Evolutionary conservation across 2,329 filamentous ascomycete species (phyloP).

Genomic region (Dactylonectria macrodidyma): DNA sequence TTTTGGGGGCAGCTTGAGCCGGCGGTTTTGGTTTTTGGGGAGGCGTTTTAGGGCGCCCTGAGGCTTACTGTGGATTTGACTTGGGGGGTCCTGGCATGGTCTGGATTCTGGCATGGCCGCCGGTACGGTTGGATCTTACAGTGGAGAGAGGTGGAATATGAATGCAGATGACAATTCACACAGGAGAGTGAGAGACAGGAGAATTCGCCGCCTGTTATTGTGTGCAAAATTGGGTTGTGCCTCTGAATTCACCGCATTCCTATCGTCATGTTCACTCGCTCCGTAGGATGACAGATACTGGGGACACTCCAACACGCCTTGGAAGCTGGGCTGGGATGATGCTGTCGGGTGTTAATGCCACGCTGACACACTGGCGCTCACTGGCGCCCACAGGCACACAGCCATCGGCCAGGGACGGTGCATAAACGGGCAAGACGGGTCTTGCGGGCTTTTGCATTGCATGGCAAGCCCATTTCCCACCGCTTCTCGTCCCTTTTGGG

Average conservation of each 20-base stretch:
- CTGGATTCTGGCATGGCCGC: not conserved
- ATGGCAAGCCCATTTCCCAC: not conserved
- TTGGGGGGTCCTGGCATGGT: not conserved
- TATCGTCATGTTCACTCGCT: too few species aligned
- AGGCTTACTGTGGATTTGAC: not conserved
- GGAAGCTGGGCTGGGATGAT: not conserved
- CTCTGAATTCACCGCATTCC: too few species aligned
- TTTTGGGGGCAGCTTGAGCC: not conserved
- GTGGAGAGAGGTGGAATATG: not conserved
- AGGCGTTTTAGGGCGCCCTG: slow-evolving; percentile 2
- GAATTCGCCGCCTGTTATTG: too few species aligned
- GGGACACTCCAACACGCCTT: not conserved
- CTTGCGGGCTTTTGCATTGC: slow-evolving; percentile 3
- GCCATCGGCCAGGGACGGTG: slow-evolving; percentile 9
- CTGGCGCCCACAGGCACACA: not conserved
- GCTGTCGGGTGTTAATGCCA: not conserved
- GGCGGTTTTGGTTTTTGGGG: slow-evolving; percentile 5
- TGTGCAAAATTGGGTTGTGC: too few species aligned
- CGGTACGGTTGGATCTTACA: not conserved
- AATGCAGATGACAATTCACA: too few species aligned
- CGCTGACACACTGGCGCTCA: not conserved
- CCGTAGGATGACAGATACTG: not conserved
- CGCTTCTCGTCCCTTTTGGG: slow-evolving; percentile 1
- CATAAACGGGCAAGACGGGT: slow-evolving; percentile 11
- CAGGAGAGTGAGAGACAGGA: too few species aligned